phyloP scores from a whole-genome alignment of 129 eudicot genomes.

The Pulicaria dysenterica region DNA sequence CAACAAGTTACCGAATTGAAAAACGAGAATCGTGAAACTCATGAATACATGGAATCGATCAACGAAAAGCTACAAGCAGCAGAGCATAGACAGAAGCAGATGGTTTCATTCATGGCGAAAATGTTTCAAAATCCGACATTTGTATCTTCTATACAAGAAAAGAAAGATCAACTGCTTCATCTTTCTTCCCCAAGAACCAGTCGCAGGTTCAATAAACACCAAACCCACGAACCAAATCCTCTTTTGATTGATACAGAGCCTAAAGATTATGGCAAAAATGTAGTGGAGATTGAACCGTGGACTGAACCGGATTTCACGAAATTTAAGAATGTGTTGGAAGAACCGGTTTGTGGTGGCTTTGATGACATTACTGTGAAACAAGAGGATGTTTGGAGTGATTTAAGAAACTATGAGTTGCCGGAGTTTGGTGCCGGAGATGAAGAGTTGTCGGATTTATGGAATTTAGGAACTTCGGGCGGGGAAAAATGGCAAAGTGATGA shows the following conservation, averaged over 20 bases:
- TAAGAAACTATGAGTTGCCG: slow-evolving; percentile 48
- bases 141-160: slow-evolving; percentile 44
- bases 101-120: slow-evolving; percentile 78
- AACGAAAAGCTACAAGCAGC: slow-evolving; percentile 67
- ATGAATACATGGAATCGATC: slow-evolving; percentile 55
- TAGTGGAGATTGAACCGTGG: slow-evolving; percentile 24
- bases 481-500: slow-evolving; percentile 50
- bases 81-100: slow-evolving; percentile 74
- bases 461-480: slow-evolving; percentile 49
- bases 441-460: slow-evolving; percentile 59
- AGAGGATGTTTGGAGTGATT: slow-evolving; percentile 59
- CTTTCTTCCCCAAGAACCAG: slow-evolving; percentile 47
- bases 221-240: slow-evolving; percentile 40
- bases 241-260: slow-evolving; percentile 21
- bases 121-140: slow-evolving; percentile 58
- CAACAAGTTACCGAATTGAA: slow-evolving; percentile 69
- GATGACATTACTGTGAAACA: slow-evolving; percentile 43
- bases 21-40: slow-evolving; percentile 60
- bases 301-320: slow-evolving; percentile 34
- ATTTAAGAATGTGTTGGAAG: neutral
- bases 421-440: slow-evolving; percentile 49
- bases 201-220: slow-evolving; percentile 59
- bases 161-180: slow-evolving; percentile 28
- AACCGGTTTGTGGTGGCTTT: slow-evolving; percentile 30
- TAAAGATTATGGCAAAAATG: slow-evolving; percentile 42